Evolutionary conservation across 352 stramenopile species (phyloP), one percentile per base, ranked within the genome.

Genomic region (Elongisporangium anandrum): DNA sequence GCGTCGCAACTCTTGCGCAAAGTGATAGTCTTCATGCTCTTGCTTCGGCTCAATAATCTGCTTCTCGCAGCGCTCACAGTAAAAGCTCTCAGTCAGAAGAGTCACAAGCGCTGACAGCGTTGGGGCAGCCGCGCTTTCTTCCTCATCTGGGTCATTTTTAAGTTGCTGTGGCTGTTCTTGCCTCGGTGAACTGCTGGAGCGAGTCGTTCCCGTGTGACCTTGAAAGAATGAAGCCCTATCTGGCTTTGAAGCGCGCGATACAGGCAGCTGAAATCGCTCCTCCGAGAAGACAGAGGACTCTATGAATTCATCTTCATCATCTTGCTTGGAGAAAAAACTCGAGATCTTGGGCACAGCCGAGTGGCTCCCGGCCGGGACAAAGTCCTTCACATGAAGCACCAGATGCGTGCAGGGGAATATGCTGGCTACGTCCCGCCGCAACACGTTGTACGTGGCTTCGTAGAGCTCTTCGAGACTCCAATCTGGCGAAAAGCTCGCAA

Each of bases 371-470:
- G 89, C 66, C 1, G 76, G 51, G 24, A 87, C 68, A 50, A 94
- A 94, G 53, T 88, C 81, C 63, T 88, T 92, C 17, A 79, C 77
- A 38, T 82, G 62, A 62, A 94, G 79, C 15, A 68, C 73, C 16
- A 94, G 59, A 16, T 58, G 53, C n/a, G 70, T 62, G 34, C 84
- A 79, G 4, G 85, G 85, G 29, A 94, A 86, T 26, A 91, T 64
- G 21, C 60, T 68, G 38, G 76, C 64, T 45, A 87, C 50, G 41
- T 89, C 70, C 20, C 71, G 66, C 24, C 81, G 72, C 52, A 92
- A 66, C 9, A 79, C 66, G 20, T 71, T 67, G 66, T 88, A 78
- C 13, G 79, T 66, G 15, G 73, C 75, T 26, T 67, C 57, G 19
- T 71, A 72, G n/a, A 94, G 73, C 53, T 79, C 75, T 12, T 88